Evolutionary conservation across 139 green algal genomes (phyloP).

Genomic region (Mychonastes homosphaera): DNA sequence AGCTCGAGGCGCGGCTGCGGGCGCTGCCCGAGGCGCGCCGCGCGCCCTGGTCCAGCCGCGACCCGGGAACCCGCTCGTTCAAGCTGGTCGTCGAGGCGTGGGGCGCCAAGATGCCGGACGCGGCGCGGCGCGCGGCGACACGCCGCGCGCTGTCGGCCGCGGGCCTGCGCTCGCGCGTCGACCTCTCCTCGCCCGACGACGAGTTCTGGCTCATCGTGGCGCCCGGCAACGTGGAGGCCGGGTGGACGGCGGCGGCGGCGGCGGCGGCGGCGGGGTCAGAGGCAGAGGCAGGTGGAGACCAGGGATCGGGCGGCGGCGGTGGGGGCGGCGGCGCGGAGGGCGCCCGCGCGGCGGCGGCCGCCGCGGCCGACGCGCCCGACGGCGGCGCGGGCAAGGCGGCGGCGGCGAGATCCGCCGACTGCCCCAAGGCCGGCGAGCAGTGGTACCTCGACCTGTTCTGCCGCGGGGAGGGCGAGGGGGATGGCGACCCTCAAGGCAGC

Average conservation of each 20-base stretch:
- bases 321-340: too few species aligned
- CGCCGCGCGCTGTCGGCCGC: conserved; percentile 15
- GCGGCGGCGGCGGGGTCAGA: neutral
- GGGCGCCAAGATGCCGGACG: conserved; percentile 1
- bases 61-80: conserved; percentile 45
- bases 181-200: conserved; percentile 41
- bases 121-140: neutral
- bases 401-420: too few species aligned
- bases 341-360: too few species aligned
- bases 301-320: too few species aligned
- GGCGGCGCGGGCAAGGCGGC: too few species aligned
- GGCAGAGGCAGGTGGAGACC: too few species aligned
- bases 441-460: too few species aligned
- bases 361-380: too few species aligned
- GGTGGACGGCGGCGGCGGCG: neutral
- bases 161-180: conserved; percentile 18
- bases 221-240: neutral
- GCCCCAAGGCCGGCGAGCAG: too few species aligned
- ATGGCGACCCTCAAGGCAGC: too few species aligned
- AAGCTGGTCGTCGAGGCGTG: conserved; percentile 47
- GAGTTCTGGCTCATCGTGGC: conserved; percentile 45
- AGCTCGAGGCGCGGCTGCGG: conserved; percentile 29
- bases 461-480: too few species aligned
- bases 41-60: conserved; percentile 20
- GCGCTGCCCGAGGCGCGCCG: conserved; percentile 28